Evolutionary conservation across 352 stramenopile genomes (phyloP).

Genomic region (Thalassiosira exigua): DNA sequence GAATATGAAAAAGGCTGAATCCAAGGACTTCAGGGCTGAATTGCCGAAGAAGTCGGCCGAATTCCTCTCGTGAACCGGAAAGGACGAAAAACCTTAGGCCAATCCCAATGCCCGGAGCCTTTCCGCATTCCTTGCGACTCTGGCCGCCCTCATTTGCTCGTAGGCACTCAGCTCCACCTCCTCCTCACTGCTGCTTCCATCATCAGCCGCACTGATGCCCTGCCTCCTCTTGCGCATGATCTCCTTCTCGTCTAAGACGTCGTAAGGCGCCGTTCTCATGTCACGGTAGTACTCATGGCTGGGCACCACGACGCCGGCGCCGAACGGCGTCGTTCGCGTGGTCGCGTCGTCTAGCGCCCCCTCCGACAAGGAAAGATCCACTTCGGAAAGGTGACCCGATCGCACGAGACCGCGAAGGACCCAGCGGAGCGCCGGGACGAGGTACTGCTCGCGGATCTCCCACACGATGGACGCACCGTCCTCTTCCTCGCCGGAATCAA

Average conservation of each 20-base stretch:
- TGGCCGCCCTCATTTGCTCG: conserved; percentile 77
- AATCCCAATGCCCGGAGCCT: conserved; percentile 78
- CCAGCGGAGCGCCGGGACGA: conserved; percentile 75
- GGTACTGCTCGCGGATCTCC: conserved; percentile 77
- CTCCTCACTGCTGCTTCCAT: conserved; percentile 63
- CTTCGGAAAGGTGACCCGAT: conserved; percentile 75
- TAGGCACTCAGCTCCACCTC: conserved; percentile 83
- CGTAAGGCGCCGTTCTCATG: conserved; percentile 54
- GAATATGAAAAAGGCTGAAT: too few relatives aligned
- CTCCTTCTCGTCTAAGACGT: conserved; percentile 72
- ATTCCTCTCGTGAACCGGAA: too few relatives aligned
- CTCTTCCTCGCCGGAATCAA: not conserved
- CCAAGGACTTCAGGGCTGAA: too few relatives aligned
- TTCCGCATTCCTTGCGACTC: conserved; percentile 79
- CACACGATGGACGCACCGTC: conserved; percentile 41
- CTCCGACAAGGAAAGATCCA: conserved; percentile 64
- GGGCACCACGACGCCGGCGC: conserved; percentile 56
- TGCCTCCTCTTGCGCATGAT: conserved; percentile 63
- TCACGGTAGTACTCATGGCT: conserved; percentile 77
- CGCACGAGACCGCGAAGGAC: conserved; percentile 77
- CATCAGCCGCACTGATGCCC: conserved; percentile 25
- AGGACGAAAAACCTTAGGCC: conserved; percentile 52
- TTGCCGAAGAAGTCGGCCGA: too few relatives aligned
- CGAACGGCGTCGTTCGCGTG: conserved; percentile 18
- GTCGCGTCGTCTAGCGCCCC: conserved; percentile 30